Percentiles rank a stretch among this genome's conserved stretches.
phyloP scores from a whole-genome alignment of 1,284 basidiomycete genomes.

The Apiotrichum sp. region DNA sequence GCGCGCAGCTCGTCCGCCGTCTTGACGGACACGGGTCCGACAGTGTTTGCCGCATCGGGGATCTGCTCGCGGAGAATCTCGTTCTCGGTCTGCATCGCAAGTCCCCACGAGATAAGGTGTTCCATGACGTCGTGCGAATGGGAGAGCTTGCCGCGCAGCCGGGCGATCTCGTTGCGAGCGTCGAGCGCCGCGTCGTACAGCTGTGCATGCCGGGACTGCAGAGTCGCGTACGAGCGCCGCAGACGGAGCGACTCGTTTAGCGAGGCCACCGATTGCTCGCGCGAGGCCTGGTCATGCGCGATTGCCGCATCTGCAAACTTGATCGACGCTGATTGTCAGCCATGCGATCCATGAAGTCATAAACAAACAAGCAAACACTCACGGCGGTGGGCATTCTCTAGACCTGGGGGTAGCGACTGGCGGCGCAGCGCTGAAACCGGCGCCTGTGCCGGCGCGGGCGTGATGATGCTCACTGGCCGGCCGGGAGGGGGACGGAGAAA shows the following conservation, averaged over 20 bases:
- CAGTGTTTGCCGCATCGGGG: not conserved
- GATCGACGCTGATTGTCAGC: not conserved
- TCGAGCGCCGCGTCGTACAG: slow-evolving; percentile 2
- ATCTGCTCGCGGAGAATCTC: slow-evolving; percentile 3
- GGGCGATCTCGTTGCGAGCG: slow-evolving; percentile 1
- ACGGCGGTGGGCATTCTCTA: not conserved
- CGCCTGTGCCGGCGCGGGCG: not conserved
- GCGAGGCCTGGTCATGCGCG: not conserved
- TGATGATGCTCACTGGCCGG: not conserved
- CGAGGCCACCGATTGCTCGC: not conserved
- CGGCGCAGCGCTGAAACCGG: not conserved
- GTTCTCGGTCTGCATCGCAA: slow-evolving; percentile 1
- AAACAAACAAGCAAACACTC: not conserved
- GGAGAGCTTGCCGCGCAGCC: not conserved
- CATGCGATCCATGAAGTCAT: not conserved
- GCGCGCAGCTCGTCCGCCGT: not conserved
- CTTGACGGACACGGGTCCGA: not conserved
- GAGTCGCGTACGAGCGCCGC: not conserved
- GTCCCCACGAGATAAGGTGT: not conserved
- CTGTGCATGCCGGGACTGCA: not conserved
- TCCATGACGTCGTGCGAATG: not conserved
- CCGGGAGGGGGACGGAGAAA: not conserved
- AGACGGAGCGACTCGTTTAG: slow-evolving; percentile 2
- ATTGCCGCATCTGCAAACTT: not conserved
- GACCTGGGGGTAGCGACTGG: not conserved